phyloP scores from a whole-genome alignment of 2,329 filamentous ascomycete genomes.

The Chaetomium sp. region DNA sequence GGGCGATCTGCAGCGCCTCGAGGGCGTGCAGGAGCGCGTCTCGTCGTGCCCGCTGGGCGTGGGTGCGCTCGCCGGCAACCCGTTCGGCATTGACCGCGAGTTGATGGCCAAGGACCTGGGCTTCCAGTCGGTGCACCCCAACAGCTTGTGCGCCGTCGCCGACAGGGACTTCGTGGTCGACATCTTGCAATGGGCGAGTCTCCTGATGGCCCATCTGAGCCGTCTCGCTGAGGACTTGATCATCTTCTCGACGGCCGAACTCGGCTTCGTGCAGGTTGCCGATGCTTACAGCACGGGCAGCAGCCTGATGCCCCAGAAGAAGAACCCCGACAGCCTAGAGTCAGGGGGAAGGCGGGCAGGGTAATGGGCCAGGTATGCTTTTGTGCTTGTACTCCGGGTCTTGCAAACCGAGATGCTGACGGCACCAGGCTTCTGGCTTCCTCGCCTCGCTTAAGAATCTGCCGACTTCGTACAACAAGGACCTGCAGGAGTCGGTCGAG shows the following conservation, averaged over 20 bases:
- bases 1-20: slow-evolving; percentile 74
- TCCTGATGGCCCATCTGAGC: slow-evolving; percentile 75
- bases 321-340: slow-evolving; percentile 73
- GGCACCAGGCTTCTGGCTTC: slow-evolving; percentile 54
- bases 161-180: slow-evolving; percentile 84
- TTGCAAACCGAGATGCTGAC: not conserved
- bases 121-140: slow-evolving; percentile 53
- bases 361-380: slow-evolving; percentile 74
- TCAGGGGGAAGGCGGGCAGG: slow-evolving; percentile 67
- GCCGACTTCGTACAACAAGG: slow-evolving; percentile 86
- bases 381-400: not conserved
- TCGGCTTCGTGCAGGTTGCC: slow-evolving; percentile 73
- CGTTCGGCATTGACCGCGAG: slow-evolving; percentile 78
- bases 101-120: slow-evolving; percentile 79
- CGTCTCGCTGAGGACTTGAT: slow-evolving; percentile 86
- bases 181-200: slow-evolving; percentile 76
- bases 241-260: slow-evolving; percentile 75
- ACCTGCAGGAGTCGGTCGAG: slow-evolving; percentile 85
- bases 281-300: slow-evolving; percentile 80
- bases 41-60: slow-evolving; percentile 73
- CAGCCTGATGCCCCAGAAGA: slow-evolving; percentile 80
- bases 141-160: slow-evolving; percentile 65
- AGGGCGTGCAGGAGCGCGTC: slow-evolving; percentile 72
- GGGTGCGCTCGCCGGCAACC: slow-evolving; percentile 78
- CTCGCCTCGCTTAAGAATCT: slow-evolving; percentile 74